A percentile compares a stretch with the other conserved stretches of the same genome.
Conservation (phyloP, 2,329 filamentous ascomycete species). For the Elsinoe arachidis region DNA sequence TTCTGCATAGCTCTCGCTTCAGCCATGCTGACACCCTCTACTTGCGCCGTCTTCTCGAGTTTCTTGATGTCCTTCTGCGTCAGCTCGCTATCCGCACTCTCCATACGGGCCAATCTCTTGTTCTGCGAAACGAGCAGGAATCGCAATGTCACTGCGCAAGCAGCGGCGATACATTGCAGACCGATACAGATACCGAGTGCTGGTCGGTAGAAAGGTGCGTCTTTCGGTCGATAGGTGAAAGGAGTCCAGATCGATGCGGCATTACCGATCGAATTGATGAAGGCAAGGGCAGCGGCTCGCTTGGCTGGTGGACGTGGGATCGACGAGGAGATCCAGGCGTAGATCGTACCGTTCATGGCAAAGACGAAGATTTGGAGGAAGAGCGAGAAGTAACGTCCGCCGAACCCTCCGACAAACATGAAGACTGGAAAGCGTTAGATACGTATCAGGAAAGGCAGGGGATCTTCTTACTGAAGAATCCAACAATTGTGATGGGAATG, state of each 20-base stretch:
- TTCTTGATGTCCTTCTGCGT: conserved; percentile 39
- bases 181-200: conserved; percentile 29
- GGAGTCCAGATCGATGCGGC: conserved; percentile 54
- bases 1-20: conserved; percentile 45
- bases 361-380: conserved; percentile 51
- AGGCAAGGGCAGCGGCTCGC: conserved; percentile 61
- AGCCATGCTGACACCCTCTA: conserved; percentile 43
- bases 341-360: conserved; percentile 49
- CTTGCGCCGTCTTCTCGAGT: conserved; percentile 43
- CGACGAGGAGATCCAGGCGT: conserved; percentile 69
- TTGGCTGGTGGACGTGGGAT: conserved; percentile 69
- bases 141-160: conserved; percentile 23
- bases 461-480: conserved; percentile 30
- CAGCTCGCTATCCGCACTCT: conserved; percentile 39
- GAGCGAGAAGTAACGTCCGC: conserved; percentile 46
- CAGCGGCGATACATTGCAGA: conserved; percentile 21
- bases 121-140: conserved; percentile 37
- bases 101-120: conserved; percentile 41
- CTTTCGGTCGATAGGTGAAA: conserved; percentile 29
- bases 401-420: conserved; percentile 45
- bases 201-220: conserved; percentile 23
- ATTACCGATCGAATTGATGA: conserved; percentile 68
- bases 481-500: conserved; percentile 42
- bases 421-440: conserved; percentile 31
- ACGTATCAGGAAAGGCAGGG: background rate